Conservation (phyloP, 2,329 filamentous ascomycete genomes). For the Ramichloridium luteum region DNA sequence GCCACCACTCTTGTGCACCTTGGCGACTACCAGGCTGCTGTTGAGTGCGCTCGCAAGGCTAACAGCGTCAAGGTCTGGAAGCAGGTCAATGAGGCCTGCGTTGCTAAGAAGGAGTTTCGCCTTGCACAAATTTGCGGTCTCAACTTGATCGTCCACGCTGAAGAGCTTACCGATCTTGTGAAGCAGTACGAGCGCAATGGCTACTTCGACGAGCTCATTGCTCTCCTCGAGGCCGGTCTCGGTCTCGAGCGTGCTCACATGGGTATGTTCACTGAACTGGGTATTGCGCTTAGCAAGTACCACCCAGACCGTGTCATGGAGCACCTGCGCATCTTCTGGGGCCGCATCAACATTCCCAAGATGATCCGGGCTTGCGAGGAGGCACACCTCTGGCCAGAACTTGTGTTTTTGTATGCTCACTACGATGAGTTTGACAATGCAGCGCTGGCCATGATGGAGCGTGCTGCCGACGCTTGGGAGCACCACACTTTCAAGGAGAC, state of each 20-base stretch:
- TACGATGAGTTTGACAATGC: conserved; percentile 98
- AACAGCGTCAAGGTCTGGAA: conserved; percentile 99
- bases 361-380: conserved; percentile 89
- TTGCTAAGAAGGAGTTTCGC: conserved; percentile 96
- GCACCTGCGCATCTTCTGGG: conserved; percentile 98
- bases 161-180: conserved; percentile 83
- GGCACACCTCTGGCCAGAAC: conserved; percentile 90
- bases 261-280: conserved; percentile 92
- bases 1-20: conserved; percentile 96
- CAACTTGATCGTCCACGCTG: conserved; percentile 93
- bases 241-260: conserved; percentile 76
- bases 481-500: conserved; percentile 99
- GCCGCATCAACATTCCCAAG: conserved; percentile 93
- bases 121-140: conserved; percentile 97
- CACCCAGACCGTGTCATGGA: conserved; percentile 96
- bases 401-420: conserved; percentile 96
- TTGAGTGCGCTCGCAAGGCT: conserved; percentile 94
- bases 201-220: conserved; percentile 97
- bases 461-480: conserved; percentile 94
- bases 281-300: conserved; percentile 86
- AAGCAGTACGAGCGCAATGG: conserved; percentile 95
- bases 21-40: conserved; percentile 90
- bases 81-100: conserved; percentile 92
- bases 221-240: conserved; percentile 84
- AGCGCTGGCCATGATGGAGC: conserved; percentile 93